These are phyloP conservation scores for Fusarium xylarioides DNA, from an alignment of 2,329 filamentous ascomycete species.

Conservation along the genomic window DNA sequence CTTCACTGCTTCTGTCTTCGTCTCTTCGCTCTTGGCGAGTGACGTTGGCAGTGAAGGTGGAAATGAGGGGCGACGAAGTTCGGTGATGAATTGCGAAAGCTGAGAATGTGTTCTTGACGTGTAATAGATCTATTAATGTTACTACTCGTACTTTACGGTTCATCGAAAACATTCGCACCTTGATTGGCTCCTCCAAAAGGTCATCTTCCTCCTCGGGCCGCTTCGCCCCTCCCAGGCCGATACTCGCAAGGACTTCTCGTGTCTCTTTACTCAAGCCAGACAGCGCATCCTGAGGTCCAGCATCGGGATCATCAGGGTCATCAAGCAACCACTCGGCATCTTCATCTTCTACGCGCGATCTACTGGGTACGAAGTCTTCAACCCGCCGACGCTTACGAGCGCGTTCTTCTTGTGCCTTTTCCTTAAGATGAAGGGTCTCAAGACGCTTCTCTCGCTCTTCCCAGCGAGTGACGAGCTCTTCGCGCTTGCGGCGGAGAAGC, in stretches of 20 bases:
- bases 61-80: constrained; percentile 80
- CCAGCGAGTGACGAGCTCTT: constrained; percentile 72
- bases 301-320: constrained; percentile 66
- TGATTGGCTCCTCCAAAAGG: constrained; percentile 71
- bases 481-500: constrained; percentile 72
- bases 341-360: constrained; percentile 53
- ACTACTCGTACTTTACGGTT: constrained; percentile 35
- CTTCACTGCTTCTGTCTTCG: constrained; percentile 65
- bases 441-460: constrained; percentile 79
- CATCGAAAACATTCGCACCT: constrained; percentile 56
- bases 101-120: constrained; percentile 95
- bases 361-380: constrained; percentile 43
- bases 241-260: constrained; percentile 74
- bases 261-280: constrained; percentile 78
- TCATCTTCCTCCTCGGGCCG: constrained; percentile 52
- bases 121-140: constrained; percentile 75
- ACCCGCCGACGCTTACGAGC: constrained; percentile 57
- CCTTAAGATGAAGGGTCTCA: constrained; percentile 69
- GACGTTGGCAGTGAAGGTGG: constrained; percentile 72
- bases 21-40: constrained; percentile 42
- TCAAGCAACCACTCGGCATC: constrained; percentile 80
- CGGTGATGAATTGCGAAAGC: constrained; percentile 84
- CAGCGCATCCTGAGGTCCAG: constrained; percentile 50
- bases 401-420: constrained; percentile 64
- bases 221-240: constrained; percentile 57